Conservation (phyloP, 345 rosid species). For the Aegle marmelos region DNA sequence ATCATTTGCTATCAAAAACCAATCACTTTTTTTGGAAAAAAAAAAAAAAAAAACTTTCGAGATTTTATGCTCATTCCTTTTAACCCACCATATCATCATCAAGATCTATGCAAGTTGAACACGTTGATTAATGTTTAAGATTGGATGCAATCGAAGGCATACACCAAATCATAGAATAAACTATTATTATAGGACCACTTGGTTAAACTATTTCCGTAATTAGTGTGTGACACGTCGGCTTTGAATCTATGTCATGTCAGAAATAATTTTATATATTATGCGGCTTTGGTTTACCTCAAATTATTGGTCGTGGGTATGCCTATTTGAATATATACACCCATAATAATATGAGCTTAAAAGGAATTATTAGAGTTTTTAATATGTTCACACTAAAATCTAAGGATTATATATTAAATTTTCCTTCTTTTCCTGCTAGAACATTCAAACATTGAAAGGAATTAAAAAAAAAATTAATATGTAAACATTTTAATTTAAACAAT, state of each 20-base stretch:
- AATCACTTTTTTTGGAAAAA: background rate
- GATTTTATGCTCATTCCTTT: background rate
- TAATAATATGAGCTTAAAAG: background rate
- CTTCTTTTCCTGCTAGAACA: no score
- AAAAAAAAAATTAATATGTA: no score
- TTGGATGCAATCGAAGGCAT: background rate
- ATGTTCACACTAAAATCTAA: no score
- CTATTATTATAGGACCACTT: background rate
- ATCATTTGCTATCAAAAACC: background rate
- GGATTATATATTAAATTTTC: no score
- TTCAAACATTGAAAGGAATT: no score
- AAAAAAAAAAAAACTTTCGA: background rate
- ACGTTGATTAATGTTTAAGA: no score
- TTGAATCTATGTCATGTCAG: background rate
- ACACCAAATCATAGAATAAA: background rate
- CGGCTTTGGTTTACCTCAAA: background rate
- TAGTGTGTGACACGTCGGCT: constrained; percentile 19
- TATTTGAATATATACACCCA: background rate
- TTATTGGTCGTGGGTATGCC: background rate
- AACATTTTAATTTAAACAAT: no score
- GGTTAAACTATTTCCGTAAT: background rate
- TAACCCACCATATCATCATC: background rate
- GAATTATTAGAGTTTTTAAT: no score
- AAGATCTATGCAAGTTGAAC: background rate
- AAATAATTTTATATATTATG: background rate